Base-by-base conservation (phyloP, 331 rosid species). In the Quercus tomentella region DNA sequence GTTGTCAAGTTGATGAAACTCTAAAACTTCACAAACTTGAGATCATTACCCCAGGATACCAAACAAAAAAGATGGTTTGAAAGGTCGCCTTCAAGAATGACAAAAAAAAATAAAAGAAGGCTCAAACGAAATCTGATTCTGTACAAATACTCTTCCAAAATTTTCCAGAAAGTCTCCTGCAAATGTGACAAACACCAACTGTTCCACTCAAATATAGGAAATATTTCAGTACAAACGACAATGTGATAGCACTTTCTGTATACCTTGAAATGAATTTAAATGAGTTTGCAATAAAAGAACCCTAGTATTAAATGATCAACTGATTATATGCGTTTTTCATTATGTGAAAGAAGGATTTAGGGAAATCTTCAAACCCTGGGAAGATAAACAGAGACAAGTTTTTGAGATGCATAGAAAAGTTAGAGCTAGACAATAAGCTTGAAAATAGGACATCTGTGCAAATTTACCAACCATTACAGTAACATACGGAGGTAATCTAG, bases 131-230 rank as follows among this genome's bases (percentile, higher is more conserved):
- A 83, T 87, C 90, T 68, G 85, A 76, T 77, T 86, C 91, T 91
- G 89, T 96, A 91, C 98, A 92, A 77, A 54, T 82, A 85, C 79
- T 81, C 85, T 74, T 72, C 79, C 78, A 75, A 77, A 86, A 85
- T 77, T 91, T 85, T 85, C 86, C 86, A 80, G 61, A 25, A 77
- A 74, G 84, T 82, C 82, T 79, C 74, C 77, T 18, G 35, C 56
- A 82, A 85, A 78, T 78, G 66, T 72, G 82, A 82, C 33, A 70
- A 85, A 77, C 82, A 70, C 70, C 83, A 87, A 82, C 97, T 84
- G 94, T 82, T 71, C 74, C 80, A 85, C 75, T 62, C 31, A 76
- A 41, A 76, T 80, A 80, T 10, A 18, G 11, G 31, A 68, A n/a
- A 63, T 31, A 6, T 57, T 56, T 81, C 65, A 79, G 78, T 41